Evolutionary conservation across 2,329 filamentous ascomycete genomes (phyloP).

Genomic region (Calonectria pauciramosa): DNA sequence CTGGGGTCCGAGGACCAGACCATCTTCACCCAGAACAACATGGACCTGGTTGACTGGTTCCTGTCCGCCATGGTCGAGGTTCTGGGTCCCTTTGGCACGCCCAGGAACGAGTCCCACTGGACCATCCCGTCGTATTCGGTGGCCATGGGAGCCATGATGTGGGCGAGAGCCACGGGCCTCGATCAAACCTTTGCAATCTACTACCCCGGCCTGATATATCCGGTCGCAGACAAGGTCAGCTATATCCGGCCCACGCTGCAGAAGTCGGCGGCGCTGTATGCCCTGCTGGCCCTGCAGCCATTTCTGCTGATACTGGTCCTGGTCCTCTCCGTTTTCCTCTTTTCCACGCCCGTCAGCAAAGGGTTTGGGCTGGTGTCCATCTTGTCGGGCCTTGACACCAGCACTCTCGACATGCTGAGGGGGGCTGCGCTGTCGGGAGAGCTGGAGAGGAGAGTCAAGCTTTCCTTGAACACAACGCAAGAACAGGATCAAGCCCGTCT

Average conservation of each 20-base stretch:
- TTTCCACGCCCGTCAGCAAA: background rate
- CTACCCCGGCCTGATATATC: background rate
- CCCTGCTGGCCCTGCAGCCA: background rate
- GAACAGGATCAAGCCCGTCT: background rate
- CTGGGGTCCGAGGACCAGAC: constrained; percentile 1
- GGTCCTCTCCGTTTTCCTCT: background rate
- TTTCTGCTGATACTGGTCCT: background rate
- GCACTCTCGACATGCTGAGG: background rate
- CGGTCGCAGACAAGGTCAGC: background rate
- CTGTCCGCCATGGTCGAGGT: constrained; percentile 1
- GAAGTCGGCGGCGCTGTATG: background rate
- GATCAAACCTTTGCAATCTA: background rate
- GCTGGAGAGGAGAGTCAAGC: background rate
- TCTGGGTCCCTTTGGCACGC: constrained; percentile 1
- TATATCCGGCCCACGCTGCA: background rate
- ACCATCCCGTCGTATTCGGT: background rate
- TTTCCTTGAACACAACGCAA: background rate
- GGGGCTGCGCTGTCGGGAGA: background rate
- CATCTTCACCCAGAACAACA: background rate
- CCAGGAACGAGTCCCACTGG: background rate
- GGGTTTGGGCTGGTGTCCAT: background rate
- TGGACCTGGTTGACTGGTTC: constrained; percentile 12
- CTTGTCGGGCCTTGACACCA: background rate
- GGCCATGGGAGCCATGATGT: background rate
- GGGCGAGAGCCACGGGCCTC: background rate